Evolutionary conservation across 2,329 filamentous ascomycete species (phyloP).

Genomic region (Periconia macrospinosa): DNA sequence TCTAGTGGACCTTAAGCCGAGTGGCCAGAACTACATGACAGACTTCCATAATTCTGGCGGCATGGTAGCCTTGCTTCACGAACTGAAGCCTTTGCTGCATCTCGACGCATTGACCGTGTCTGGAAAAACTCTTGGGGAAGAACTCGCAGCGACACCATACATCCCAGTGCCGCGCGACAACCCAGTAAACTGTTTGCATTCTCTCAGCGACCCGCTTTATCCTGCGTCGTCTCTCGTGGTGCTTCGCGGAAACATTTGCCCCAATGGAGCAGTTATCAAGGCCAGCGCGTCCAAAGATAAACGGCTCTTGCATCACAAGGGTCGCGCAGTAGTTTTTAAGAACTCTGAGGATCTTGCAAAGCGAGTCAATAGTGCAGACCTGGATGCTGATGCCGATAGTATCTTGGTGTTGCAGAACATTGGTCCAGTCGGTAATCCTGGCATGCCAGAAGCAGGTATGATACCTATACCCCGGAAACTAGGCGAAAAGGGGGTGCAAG

Average conservation of each 20-base stretch:
- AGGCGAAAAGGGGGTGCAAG: conserved; percentile 49
- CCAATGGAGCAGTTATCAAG: conserved; percentile 85
- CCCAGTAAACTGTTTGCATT: conserved; percentile 21
- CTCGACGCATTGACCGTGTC: conserved; percentile 77
- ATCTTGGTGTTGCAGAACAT: conserved; percentile 89
- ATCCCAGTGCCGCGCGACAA: conserved; percentile 55
- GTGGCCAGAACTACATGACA: conserved; percentile 82
- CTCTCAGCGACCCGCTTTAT: conserved; percentile 80
- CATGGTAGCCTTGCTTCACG: conserved; percentile 78
- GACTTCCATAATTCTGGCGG: conserved; percentile 83
- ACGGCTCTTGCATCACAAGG: conserved; percentile 67
- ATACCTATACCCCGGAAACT: conserved; percentile 75
- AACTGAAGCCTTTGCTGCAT: conserved; percentile 76
- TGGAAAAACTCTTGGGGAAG: conserved; percentile 76
- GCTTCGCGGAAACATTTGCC: conserved; percentile 80
- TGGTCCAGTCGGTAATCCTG: conserved; percentile 84
- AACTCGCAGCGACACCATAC: conserved; percentile 70
- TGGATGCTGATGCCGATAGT: conserved; percentile 72
- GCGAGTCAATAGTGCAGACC: conserved; percentile 70
- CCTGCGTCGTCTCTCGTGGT: conserved; percentile 80
- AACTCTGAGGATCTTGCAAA: conserved; percentile 76
- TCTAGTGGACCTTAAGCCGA: conserved; percentile 80
- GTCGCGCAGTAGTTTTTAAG: conserved; percentile 77
- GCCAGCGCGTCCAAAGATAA: conserved; percentile 89
- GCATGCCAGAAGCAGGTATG: conserved; percentile 90